Conservation (phyloP, 306 rosid genomes). For the Cucurbita pepo region DNA sequence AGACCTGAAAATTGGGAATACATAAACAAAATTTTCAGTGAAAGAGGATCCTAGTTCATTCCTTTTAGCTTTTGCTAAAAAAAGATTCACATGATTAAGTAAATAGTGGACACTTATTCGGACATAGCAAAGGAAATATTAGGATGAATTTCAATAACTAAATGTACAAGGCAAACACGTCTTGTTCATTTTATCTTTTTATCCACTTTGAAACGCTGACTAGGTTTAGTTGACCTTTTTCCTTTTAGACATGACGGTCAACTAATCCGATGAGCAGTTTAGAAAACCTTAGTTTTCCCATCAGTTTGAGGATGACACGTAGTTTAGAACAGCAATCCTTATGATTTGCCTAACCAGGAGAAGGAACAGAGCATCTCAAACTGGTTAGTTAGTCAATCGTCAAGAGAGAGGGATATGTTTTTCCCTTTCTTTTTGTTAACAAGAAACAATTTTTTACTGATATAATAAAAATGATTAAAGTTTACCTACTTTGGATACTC, state of each 20-base stretch:
- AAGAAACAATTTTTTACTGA: too few species aligned
- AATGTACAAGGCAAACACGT: not conserved
- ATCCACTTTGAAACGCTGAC: not conserved
- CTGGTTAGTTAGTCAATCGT: not conserved
- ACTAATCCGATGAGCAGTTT: not conserved
- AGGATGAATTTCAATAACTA: not conserved
- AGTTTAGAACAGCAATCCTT: not conserved
- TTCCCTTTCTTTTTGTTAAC: too few species aligned
- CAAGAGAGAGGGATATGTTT: not conserved
- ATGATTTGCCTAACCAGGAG: not conserved
- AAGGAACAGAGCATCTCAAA: not conserved
- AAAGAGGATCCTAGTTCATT: not conserved
- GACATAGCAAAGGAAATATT: not conserved
- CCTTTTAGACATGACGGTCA: conserved; percentile 2
- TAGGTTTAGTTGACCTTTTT: not conserved
- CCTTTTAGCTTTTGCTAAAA: not conserved
- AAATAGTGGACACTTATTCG: not conserved
- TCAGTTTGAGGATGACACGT: too few species aligned
- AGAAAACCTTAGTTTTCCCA: too few species aligned
- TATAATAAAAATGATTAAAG: too few species aligned
- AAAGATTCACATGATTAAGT: not conserved
- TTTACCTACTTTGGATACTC: too few species aligned
- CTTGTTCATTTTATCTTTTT: not conserved
- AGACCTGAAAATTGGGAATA: conserved; percentile 39
- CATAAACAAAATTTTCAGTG: conserved; percentile 8